A percentile compares a stretch with the other conserved stretches of the same genome.
phyloP scores from a whole-genome alignment of 768 basidiomycete species.

The Dictyophora rubrovolvata region DNA sequence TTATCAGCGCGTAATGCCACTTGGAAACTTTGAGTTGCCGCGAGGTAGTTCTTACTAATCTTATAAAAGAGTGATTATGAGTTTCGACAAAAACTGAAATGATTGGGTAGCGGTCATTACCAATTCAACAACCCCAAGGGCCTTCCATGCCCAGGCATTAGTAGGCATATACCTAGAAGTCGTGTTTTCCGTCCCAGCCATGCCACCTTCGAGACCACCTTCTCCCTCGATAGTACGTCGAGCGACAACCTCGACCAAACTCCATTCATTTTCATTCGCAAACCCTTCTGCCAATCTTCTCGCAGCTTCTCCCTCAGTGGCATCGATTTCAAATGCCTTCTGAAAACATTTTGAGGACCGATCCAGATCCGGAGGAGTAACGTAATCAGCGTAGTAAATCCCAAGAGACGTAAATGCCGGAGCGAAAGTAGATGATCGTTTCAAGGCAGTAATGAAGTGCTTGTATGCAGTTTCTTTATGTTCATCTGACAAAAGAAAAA shows the following conservation, averaged over 20 bases:
- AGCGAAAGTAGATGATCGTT: constrained; percentile 65
- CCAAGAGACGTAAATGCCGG: constrained; percentile 93
- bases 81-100: not conserved
- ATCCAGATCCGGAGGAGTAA: constrained; percentile 64
- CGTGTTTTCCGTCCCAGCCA: constrained; percentile 32
- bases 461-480: constrained; percentile 60
- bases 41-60: constrained; percentile 57
- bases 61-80: constrained; percentile 21
- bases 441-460: constrained; percentile 70
- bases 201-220: constrained; percentile 60
- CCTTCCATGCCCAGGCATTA: constrained; percentile 98
- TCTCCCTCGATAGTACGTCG: constrained; percentile 88
- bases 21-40: constrained; percentile 78
- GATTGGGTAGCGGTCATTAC: constrained; percentile 28
- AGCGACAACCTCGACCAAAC: constrained; percentile 90
- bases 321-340: constrained; percentile 94
- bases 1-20: constrained; percentile 72
- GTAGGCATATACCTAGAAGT: constrained; percentile 51
- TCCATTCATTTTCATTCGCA: constrained; percentile 91
- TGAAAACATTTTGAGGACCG: constrained; percentile 94
- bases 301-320: constrained; percentile 80
- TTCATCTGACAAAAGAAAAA: constrained; percentile 25
- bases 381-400: constrained; percentile 68
- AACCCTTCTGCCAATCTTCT: constrained; percentile 77
- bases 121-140: constrained; percentile 81